Percentiles rank a stretch among this genome's conserved stretches.
Evolutionary conservation across 148 eudicot species (phyloP).

Genomic region (Salicornia ramosissima): DNA sequence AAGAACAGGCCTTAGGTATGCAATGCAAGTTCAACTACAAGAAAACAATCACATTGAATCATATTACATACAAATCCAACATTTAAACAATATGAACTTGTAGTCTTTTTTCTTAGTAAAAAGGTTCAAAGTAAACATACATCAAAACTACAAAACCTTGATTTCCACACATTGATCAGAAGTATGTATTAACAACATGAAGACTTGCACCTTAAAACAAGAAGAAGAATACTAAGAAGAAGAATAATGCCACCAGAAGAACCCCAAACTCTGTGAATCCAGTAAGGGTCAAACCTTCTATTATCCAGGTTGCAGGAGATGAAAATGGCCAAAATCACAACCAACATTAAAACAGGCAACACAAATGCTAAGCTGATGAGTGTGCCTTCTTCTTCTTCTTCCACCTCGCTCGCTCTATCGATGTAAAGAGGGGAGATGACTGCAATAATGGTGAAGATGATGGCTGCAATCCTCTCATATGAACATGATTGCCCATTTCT

Average conservation of each 20-base stretch:
- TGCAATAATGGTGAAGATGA: slow-evolving; percentile 46
- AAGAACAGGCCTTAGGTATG: too few species aligned
- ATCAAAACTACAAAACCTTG: too few species aligned
- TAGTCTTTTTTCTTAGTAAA: too few species aligned
- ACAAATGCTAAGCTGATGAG: slow-evolving; percentile 27
- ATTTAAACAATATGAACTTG: too few species aligned
- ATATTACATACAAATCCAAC: too few species aligned
- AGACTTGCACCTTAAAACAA: slow-evolving; percentile 56
- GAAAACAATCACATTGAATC: too few species aligned
- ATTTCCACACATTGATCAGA: too few species aligned
- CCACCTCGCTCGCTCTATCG: slow-evolving; percentile 33
- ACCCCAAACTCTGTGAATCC: slow-evolving; percentile 83
- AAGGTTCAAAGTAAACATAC: too few species aligned
- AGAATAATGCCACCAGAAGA: slow-evolving; percentile 69
- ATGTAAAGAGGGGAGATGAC: slow-evolving; percentile 70
- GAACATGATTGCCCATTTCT: slow-evolving; percentile 41
- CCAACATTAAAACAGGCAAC: slow-evolving; percentile 50
- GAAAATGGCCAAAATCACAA: slow-evolving; percentile 48
- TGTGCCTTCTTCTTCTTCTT: slow-evolving; percentile 34
- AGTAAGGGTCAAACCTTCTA: slow-evolving; percentile 62
- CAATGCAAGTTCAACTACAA: too few species aligned
- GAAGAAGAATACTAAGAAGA: slow-evolving; percentile 47
- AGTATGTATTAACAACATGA: too few species aligned
- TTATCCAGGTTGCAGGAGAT: slow-evolving; percentile 49
- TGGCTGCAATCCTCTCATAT: slow-evolving; percentile 39